Conservation (phyloP, 331 rosid species). For the Saraca asoca region DNA sequence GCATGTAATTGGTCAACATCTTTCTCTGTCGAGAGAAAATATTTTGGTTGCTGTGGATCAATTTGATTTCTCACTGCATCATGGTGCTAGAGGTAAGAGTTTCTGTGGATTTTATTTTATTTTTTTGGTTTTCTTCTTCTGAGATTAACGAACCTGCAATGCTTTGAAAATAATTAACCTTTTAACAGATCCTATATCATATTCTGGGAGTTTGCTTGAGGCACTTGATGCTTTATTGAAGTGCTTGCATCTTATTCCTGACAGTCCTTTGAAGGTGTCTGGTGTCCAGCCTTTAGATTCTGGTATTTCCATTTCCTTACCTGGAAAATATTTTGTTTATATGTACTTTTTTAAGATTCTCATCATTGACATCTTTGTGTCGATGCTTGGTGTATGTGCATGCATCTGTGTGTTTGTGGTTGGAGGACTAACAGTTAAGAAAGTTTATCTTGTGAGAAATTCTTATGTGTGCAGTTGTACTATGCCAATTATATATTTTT, state of each 20-base stretch:
- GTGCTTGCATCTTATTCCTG: conserved; percentile 67
- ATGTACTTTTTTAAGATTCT: conserved; percentile 24
- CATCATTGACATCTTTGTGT: conserved; percentile 3
- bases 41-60: conserved; percentile 72
- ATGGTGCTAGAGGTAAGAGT: conserved; percentile 64
- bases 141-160: conserved; percentile 2
- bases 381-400: conserved; percentile 24
- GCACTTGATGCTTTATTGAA: conserved; percentile 74
- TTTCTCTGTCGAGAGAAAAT: conserved; percentile 65
- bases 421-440: background rate
- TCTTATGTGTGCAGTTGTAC: too few relatives aligned
- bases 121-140: background rate
- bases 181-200: conserved; percentile 72
- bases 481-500: background rate
- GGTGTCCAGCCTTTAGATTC: conserved; percentile 85
- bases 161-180: conserved; percentile 25
- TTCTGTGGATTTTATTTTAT: conserved; percentile 8
- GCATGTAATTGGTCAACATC: conserved; percentile 73
- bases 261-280: conserved; percentile 90
- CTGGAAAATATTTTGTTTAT: conserved; percentile 14
- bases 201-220: conserved; percentile 67
- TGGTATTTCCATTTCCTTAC: conserved; percentile 51
- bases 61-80: conserved; percentile 88
- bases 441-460: conserved; percentile 1
- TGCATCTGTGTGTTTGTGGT: conserved; percentile 5